phyloP scores from a whole-genome alignment of 176 grass and related monocot species.

The Saccharum spontaneum region DNA sequence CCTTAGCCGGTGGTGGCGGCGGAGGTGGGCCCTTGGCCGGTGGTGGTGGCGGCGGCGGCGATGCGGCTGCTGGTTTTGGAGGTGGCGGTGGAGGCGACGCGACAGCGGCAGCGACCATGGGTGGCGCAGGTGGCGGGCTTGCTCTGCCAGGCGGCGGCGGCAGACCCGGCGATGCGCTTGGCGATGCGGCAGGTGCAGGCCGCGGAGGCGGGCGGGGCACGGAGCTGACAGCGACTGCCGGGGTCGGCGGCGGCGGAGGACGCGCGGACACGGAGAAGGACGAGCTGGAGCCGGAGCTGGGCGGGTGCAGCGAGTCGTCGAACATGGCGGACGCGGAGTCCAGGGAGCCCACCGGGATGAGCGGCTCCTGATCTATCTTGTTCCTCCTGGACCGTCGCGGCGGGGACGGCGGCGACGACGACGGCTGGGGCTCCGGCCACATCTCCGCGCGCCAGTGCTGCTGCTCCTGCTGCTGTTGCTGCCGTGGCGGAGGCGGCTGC shows the following conservation, averaged over 20 bases:
- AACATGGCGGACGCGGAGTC: slow-evolving; percentile 52
- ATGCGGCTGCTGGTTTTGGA: slow-evolving; percentile 29
- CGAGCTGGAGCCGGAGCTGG: slow-evolving; percentile 37
- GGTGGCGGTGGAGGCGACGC: slow-evolving; percentile 37
- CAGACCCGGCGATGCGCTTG: slow-evolving; percentile 17
- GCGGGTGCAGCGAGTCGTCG: slow-evolving; percentile 43
- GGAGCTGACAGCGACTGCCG: slow-evolving; percentile 13
- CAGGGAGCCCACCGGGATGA: slow-evolving; percentile 54
- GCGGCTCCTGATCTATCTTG: slow-evolving; percentile 62
- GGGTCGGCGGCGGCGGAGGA: background rate
- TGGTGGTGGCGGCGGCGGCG: slow-evolving; percentile 47
- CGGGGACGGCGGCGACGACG: slow-evolving; percentile 29
- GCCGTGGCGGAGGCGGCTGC: slow-evolving; percentile 4
- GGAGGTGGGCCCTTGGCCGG: slow-evolving; percentile 27
- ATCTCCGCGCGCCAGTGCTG: slow-evolving; percentile 28
- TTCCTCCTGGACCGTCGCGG: slow-evolving; percentile 32
- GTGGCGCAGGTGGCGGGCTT: slow-evolving; percentile 25
- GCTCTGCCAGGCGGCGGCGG: slow-evolving; percentile 37
- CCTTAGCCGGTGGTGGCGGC: slow-evolving; percentile 20
- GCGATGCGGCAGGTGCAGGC: slow-evolving; percentile 12
- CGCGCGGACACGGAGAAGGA: slow-evolving; percentile 37
- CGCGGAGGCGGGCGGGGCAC: slow-evolving; percentile 27
- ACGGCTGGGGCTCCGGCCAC: slow-evolving; percentile 16
- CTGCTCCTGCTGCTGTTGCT: background rate
- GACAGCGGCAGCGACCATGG: background rate